These are phyloP conservation scores for Diaporthe ilicicola DNA, from an alignment of 2,329 filamentous ascomycete species.

Conservation along the genomic window DNA sequence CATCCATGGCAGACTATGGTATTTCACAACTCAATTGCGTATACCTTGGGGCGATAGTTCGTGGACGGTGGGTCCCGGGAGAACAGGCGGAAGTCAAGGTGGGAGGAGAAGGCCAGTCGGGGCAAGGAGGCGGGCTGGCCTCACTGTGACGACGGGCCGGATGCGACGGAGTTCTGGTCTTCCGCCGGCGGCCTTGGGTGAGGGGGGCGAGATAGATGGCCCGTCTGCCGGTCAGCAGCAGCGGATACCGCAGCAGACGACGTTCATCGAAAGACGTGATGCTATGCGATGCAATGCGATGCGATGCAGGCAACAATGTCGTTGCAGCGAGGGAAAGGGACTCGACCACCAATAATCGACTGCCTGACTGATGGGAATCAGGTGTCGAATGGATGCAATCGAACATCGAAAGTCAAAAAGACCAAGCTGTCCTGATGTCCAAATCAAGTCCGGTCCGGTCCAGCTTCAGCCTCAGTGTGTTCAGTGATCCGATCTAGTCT, in stretches of 20 bases:
- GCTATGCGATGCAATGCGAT: not conserved
- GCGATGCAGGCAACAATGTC: not conserved
- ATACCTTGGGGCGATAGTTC: not conserved
- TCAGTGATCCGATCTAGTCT: not conserved
- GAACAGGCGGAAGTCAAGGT: not conserved
- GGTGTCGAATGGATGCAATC: not conserved
- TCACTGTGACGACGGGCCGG: not conserved
- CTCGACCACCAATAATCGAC: not conserved
- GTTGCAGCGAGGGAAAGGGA: not conserved
- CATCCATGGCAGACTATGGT: constrained; percentile 20
- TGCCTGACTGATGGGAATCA: not conserved
- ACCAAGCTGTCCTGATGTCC: constrained; percentile 9
- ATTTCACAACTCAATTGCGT: not conserved
- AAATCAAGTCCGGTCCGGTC: not conserved
- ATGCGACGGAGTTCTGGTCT: not conserved
- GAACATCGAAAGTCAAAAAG: not conserved
- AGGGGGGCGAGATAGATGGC: not conserved
- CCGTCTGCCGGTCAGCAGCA: constrained; percentile 21
- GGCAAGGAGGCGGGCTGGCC: too few relatives aligned
- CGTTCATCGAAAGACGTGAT: not conserved
- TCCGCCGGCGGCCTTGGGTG: not conserved
- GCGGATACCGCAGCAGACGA: not conserved
- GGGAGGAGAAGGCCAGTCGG: not conserved
- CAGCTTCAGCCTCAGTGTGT: not conserved
- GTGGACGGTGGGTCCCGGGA: constrained; percentile 1